These are phyloP conservation scores for Neolecta irregularis DNA, from an alignment of 1,139 yeast species.

Conservation along the genomic window DNA sequence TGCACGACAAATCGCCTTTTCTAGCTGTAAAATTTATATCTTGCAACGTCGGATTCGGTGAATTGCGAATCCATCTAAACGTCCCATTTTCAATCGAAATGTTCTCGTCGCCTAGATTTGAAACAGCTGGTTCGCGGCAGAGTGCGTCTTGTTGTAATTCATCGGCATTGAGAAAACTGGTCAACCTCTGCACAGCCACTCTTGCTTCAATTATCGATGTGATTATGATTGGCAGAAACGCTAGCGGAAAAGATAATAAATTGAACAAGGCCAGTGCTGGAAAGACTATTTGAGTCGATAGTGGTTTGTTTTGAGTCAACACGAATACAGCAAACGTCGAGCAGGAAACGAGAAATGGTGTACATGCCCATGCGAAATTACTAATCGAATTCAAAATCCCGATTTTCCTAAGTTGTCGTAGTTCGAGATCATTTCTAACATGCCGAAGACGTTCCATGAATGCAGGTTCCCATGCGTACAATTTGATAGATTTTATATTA, in stretches of 20 bases:
- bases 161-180: slow-evolving; percentile 53
- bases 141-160: slow-evolving; percentile 78
- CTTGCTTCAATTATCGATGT: slow-evolving; percentile 78
- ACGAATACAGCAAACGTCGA: slow-evolving; percentile 80
- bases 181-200: slow-evolving; percentile 68
- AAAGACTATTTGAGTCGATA: slow-evolving; percentile 84
- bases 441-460: slow-evolving; percentile 54
- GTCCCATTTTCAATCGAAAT: slow-evolving; percentile 60
- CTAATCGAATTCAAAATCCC: slow-evolving; percentile 64
- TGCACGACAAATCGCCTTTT: slow-evolving; percentile 72
- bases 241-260: slow-evolving; percentile 75
- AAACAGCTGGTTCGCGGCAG: slow-evolving; percentile 35
- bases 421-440: slow-evolving; percentile 82
- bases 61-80: slow-evolving; percentile 76
- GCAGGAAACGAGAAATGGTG: slow-evolving; percentile 85
- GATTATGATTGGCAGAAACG: slow-evolving; percentile 84
- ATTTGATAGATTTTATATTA: slow-evolving; percentile 78
- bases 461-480: slow-evolving; percentile 91
- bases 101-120: slow-evolving; percentile 48
- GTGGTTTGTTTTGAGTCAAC: slow-evolving; percentile 44
- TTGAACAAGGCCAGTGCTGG: slow-evolving; percentile 77
- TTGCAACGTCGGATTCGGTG: slow-evolving; percentile 63
- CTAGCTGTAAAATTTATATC: slow-evolving; percentile 52
- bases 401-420: slow-evolving; percentile 58
- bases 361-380: slow-evolving; percentile 66